Base-by-base conservation (phyloP, 129 eudicot species). In the Escallonia herrerae region DNA sequence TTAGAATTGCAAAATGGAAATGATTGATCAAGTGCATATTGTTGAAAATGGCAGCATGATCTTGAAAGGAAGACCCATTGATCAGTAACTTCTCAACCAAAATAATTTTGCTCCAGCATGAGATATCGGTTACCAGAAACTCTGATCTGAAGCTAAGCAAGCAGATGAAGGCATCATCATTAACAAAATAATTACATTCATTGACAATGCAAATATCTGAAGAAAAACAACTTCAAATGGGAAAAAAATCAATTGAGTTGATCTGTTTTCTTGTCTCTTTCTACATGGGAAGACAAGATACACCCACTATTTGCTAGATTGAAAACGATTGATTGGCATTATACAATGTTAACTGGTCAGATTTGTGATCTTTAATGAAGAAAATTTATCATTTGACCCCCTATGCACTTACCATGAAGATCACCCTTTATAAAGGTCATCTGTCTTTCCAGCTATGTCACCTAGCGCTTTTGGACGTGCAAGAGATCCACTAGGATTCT, bases 401-500 rank as follows among this genome's bases (percentile, higher is more conserved):
- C 53, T 62, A 2, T 71, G 56, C 76, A 62, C 76, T 62, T 38
- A 53, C 14, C 62, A 52, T 51, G 13, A 52, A 41, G 12, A 55
- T 44, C 40, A 15, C 49, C 14, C 52, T 49, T 48, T 40, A 61
- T 48, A 10, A 43, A 44, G 59, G 46, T 50, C 70, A 41, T 64
- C 4, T 43, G 59, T 65, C 48, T 3, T 38, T 43, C 43, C 42
- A 65, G 37, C 43, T 48, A 65, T 65, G 12, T 51, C 48, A 15
- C 11, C 70, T 45, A 54, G 58, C 42, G 46, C 62, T 39, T 33
- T 66, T 53, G 3, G 13, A 66, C 50, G 40, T 66, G 60, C n/a
- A 15, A 52, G 60, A 15, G 61, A 66, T 38, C 69, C 70, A 66
- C 33, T 72, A 43, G 13, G 43, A 55, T 54, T 43, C 44, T 64